Evolutionary conservation across 2,329 filamentous ascomycete genomes (phyloP).

Genomic region (Aureobasidium mangrovei): DNA sequence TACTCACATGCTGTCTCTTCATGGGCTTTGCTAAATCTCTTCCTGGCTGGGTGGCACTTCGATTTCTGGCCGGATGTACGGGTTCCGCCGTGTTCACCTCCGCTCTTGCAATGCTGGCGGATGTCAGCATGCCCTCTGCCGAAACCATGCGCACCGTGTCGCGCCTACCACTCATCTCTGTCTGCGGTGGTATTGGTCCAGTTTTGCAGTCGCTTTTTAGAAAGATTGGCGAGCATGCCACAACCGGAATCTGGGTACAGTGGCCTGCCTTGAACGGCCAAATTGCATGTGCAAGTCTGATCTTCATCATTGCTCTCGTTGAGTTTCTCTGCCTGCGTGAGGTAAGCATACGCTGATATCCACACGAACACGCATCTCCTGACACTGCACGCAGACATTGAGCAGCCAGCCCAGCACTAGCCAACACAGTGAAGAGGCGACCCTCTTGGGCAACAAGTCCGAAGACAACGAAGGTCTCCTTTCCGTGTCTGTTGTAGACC

Average conservation of each 20-base stretch:
- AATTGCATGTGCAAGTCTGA: constrained; percentile 34
- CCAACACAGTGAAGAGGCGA: constrained; percentile 37
- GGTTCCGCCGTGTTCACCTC: constrained; percentile 38
- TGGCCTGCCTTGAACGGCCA: constrained; percentile 38
- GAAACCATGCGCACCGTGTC: constrained; percentile 31
- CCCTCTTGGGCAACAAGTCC: constrained; percentile 34
- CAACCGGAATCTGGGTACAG: constrained; percentile 31
- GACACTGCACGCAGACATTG: neutral
- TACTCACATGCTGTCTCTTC: constrained; percentile 36
- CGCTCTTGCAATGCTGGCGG: constrained; percentile 39
- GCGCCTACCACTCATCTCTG: constrained; percentile 35
- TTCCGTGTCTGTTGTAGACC: constrained; percentile 18
- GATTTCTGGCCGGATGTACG: constrained; percentile 36
- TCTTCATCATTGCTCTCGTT: constrained; percentile 33
- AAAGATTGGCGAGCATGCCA: constrained; percentile 32
- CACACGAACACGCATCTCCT: neutral
- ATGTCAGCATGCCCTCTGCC: constrained; percentile 23
- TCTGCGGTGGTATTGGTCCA: constrained; percentile 38
- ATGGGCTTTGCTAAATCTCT: constrained; percentile 40
- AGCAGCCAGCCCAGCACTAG: constrained; percentile 17
- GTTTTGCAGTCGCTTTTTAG: constrained; percentile 36
- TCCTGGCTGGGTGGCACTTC: constrained; percentile 33
- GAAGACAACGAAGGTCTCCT: neutral
- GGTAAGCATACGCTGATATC: constrained; percentile 20
- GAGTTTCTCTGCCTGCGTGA: constrained; percentile 35